phyloP scores from a whole-genome alignment of 2,329 filamentous ascomycete genomes.

The Talaromyces verruculosus region DNA sequence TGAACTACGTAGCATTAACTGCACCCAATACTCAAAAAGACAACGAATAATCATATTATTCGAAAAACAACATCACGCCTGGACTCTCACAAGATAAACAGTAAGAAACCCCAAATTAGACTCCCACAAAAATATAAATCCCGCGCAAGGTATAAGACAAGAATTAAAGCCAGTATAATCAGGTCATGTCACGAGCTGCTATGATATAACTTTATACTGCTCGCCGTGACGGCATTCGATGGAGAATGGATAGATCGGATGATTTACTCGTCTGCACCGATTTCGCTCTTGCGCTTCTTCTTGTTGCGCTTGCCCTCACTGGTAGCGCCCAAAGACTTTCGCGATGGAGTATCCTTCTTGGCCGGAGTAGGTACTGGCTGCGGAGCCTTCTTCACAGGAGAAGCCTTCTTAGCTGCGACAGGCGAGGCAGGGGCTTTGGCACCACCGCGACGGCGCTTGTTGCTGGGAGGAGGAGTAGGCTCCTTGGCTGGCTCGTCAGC shows the following conservation, averaged over 20 bases:
- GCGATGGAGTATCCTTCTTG: conserved; percentile 33
- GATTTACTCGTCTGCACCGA: conserved; percentile 27
- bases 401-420: conserved; percentile 39
- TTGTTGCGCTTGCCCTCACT: conserved; percentile 38
- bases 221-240: neutral
- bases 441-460: conserved; percentile 48
- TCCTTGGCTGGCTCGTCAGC: conserved; percentile 39
- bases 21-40: neutral
- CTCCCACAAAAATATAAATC: neutral
- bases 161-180: neutral
- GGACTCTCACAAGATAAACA: neutral
- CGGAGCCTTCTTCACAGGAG: conserved; percentile 34
- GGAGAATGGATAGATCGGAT: too few relatives aligned
- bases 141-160: conserved; percentile 1
- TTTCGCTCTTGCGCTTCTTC: conserved; percentile 53
- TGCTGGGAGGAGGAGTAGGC: conserved; percentile 46
- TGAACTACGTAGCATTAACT: neutral
- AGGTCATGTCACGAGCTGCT: neutral
- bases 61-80: neutral
- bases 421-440: conserved; percentile 33
- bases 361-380: conserved; percentile 21
- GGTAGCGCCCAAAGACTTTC: conserved; percentile 30
- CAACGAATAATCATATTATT: neutral
- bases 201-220: neutral
- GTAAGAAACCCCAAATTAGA: neutral